Evolutionary conservation across 164 flowering plant species (phyloP).

Genomic region (Magnolia changhungtana): DNA sequence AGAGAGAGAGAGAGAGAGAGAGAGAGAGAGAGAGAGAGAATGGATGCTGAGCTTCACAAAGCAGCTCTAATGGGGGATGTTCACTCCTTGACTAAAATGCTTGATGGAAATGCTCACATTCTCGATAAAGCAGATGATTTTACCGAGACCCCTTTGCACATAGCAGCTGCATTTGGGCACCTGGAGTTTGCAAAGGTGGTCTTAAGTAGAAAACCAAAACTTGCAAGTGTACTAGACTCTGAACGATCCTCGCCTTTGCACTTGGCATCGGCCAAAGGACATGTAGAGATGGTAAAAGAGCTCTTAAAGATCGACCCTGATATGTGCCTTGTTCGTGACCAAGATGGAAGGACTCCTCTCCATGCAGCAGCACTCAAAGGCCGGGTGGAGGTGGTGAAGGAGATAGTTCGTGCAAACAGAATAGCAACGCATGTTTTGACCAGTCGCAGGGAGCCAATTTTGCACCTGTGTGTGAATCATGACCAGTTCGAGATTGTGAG

Average conservation of each 20-base stretch:
- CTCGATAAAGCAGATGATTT: neutral
- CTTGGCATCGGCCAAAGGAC: conserved; percentile 48
- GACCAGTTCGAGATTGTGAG: conserved; percentile 34
- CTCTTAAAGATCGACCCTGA: conserved; percentile 36
- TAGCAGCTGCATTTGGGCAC: conserved; percentile 1
- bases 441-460: conserved; percentile 29
- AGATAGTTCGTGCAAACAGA: conserved; percentile 33
- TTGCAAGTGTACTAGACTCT: conserved; percentile 29
- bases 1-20: too few relatives aligned
- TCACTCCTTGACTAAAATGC: neutral
- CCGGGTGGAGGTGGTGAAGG: conserved; percentile 34
- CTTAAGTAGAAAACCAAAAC: conserved; percentile 32
- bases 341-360: conserved; percentile 44
- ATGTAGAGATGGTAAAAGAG: conserved; percentile 42
- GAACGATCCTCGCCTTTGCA: conserved; percentile 46
- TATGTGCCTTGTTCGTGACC: conserved; percentile 34
- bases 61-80: conserved; percentile 1
- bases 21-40: neutral
- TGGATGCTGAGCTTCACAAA: neutral
- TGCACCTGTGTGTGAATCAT: conserved; percentile 40
- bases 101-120: neutral
- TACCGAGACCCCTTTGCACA: neutral
- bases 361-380: conserved; percentile 56
- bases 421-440: conserved; percentile 30
- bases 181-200: conserved; percentile 43